Evolutionary conservation across 257 asterid species (phyloP).

Genomic region (Salvia splendens): DNA sequence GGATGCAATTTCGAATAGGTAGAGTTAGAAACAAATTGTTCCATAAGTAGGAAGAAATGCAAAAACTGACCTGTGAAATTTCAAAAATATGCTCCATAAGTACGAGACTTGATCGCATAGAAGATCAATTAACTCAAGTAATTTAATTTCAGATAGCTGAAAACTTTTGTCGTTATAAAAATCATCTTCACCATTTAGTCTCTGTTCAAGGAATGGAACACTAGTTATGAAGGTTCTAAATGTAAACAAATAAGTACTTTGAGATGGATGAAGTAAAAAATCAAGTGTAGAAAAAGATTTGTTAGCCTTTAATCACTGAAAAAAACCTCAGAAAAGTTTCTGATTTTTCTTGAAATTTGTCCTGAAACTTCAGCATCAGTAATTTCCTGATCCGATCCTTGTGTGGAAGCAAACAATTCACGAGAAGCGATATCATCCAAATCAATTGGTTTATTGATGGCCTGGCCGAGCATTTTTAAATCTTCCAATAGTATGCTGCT

Average conservation of each 20-base stretch:
- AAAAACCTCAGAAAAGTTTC: conserved; percentile 46
- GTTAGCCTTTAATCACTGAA: conserved; percentile 24
- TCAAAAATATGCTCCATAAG: conserved; percentile 75
- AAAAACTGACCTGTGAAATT: conserved; percentile 79
- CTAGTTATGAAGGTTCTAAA: conserved; percentile 26
- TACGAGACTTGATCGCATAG: conserved; percentile 59
- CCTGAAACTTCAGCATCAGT: conserved; percentile 43
- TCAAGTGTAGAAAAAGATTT: not conserved
- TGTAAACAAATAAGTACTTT: conserved; percentile 11
- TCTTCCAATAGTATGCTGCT: conserved; percentile 67
- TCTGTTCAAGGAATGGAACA: conserved; percentile 45
- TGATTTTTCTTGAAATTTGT: conserved; percentile 37
- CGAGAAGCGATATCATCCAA: conserved; percentile 48
- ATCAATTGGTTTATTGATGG: conserved; percentile 60
- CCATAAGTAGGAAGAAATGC: conserved; percentile 8
- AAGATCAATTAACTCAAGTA: conserved; percentile 47
- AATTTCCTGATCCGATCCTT: conserved; percentile 37
- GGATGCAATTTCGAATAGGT: conserved; percentile 12
- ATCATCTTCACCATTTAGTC: conserved; percentile 42
- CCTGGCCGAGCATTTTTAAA: conserved; percentile 63
- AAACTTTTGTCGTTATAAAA: conserved; percentile 45
- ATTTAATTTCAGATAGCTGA: conserved; percentile 53
- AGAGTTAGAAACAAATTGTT: conserved; percentile 25
- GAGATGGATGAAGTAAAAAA: conserved; percentile 19
- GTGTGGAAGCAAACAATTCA: conserved; percentile 42